phyloP scores from a whole-genome alignment of 176 grass and related monocot species.

The Rhynchospora pubera region DNA sequence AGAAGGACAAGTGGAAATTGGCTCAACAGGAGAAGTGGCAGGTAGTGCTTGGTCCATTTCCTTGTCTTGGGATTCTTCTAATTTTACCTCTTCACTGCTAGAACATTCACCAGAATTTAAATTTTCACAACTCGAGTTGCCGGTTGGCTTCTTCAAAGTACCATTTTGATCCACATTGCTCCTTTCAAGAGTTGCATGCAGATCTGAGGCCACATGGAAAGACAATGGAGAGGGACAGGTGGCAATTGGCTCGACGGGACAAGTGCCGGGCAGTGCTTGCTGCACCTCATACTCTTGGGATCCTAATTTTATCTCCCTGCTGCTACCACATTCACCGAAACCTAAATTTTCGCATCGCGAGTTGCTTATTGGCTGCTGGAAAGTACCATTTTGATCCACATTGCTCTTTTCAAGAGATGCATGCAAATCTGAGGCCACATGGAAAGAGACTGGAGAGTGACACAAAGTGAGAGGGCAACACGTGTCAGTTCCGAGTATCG shows the following conservation, averaged over 20 bases:
- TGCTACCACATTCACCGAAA: background rate
- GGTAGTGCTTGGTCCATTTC: background rate
- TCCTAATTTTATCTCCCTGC: background rate
- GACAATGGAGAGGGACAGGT: background rate
- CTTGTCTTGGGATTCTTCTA: background rate
- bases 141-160: background rate
- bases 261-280: background rate
- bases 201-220: background rate
- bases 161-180: background rate
- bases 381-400: background rate
- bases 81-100: background rate
- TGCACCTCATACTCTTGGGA: background rate
- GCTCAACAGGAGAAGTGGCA: background rate
- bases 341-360: background rate
- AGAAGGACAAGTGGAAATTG: background rate
- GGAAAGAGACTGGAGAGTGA: background rate
- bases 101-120: background rate
- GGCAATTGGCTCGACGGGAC: background rate
- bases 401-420: background rate
- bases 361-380: background rate
- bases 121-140: background rate
- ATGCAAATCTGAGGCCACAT: background rate
- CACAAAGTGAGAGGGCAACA: background rate
- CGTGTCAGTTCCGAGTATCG: background rate
- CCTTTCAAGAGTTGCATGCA: background rate